Conservation (phyloP, 1,284 basidiomycete species). For the Paramarasmius palmivorus region DNA sequence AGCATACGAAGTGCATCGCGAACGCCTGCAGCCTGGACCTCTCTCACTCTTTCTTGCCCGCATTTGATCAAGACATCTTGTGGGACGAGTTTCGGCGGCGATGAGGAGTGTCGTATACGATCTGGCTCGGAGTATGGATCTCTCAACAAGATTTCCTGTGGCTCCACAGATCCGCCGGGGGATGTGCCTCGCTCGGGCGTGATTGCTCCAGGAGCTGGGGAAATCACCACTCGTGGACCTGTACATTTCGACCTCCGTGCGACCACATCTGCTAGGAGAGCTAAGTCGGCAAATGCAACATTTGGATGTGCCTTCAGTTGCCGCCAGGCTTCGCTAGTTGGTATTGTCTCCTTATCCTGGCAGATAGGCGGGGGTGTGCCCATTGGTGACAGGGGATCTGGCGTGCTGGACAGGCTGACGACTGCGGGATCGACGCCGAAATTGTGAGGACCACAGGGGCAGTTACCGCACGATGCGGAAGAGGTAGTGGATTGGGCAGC, state of each 20-base stretch:
- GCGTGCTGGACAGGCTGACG: constrained; percentile 16
- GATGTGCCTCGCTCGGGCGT: constrained; percentile 44
- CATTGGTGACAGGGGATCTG: constrained; percentile 14
- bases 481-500: constrained; percentile 28
- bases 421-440: constrained; percentile 17
- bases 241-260: constrained; percentile 78
- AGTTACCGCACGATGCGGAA: constrained; percentile 52
- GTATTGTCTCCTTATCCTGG: constrained; percentile 56
- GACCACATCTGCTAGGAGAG: constrained; percentile 85
- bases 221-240: constrained; percentile 69
- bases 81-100: constrained; percentile 55
- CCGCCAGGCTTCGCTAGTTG: constrained; percentile 84
- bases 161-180: constrained; percentile 23
- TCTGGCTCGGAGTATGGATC: constrained; percentile 54
- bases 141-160: constrained; percentile 42
- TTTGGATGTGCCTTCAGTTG: constrained; percentile 89
- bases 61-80: constrained; percentile 62
- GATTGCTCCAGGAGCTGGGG: constrained; percentile 53
- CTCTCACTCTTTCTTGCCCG: constrained; percentile 54
- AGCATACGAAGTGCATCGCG: constrained; percentile 77
- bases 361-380: constrained; percentile 14
- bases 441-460: constrained; percentile 37
- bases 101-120: constrained; percentile 33
- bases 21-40: constrained; percentile 79
- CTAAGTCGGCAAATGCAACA: constrained; percentile 78